These are phyloP conservation scores for Trichosanthes cucumerina DNA, from an alignment of 306 rosid species.

Conservation along the genomic window DNA sequence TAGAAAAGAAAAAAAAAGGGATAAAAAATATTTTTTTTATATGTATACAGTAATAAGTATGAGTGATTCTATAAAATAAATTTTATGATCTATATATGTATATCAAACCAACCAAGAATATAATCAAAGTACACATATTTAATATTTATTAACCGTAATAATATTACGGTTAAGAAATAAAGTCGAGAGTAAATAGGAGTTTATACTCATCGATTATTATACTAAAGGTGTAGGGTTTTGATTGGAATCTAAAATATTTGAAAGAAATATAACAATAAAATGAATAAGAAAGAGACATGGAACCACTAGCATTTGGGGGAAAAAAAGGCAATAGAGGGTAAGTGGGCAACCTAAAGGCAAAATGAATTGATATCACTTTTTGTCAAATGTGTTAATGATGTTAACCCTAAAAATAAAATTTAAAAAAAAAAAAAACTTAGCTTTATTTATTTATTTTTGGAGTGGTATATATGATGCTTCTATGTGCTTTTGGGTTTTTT, in stretches of 20 bases:
- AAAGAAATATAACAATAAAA: background rate
- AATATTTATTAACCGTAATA: too few relatives aligned
- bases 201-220: too few relatives aligned
- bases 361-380: conserved; percentile 16
- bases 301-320: conserved; percentile 39
- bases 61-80: too few relatives aligned
- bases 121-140: too few relatives aligned
- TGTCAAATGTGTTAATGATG: conserved; percentile 70
- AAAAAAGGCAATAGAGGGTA: background rate
- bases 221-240: background rate
- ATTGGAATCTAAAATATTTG: background rate
- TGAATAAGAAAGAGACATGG: background rate
- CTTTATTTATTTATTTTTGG: conserved; percentile 2
- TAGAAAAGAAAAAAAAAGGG: too few relatives aligned
- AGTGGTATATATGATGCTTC: background rate
- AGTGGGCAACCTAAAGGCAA: conserved; percentile 36
- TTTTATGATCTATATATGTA: too few relatives aligned
- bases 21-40: too few relatives aligned
- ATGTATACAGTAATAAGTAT: background rate
- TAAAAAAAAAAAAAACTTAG: background rate
- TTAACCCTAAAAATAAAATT: conserved; percentile 17
- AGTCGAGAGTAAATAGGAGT: too few relatives aligned
- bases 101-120: background rate
- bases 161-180: too few relatives aligned
- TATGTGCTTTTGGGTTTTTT: background rate